Base-by-base conservation (phyloP, 2,329 filamentous ascomycete species). In the Elsinoe fawcettii region DNA sequence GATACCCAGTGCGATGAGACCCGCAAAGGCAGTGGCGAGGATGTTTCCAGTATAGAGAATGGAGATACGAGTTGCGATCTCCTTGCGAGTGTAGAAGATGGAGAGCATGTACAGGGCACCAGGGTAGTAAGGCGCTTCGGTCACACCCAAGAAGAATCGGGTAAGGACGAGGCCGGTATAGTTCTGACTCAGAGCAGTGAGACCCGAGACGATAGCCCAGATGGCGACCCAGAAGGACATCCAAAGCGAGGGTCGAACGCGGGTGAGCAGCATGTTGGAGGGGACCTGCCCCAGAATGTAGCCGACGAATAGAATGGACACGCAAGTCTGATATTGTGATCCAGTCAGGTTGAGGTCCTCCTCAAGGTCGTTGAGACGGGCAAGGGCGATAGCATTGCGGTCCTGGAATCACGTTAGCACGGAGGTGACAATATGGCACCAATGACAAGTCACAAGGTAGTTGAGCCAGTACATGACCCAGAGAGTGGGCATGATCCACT, bases 121-220 rank as follows among this genome's bases (percentile, higher is more conserved):
- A 0, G 71, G 71, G 51, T 69, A 68, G 59, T 66, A 68, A 25
- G 65, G 63, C 18, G 71, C 71, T 5, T 72, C 81, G 1, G 83
- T 66, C 1, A 83, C 58, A 51, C 84, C 85, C 8, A 86, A 73
- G 4, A 87, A 55, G 0, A 81, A 71, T 56, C 84, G 73, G 39
- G 83, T 63, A 12, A 64, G 57, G 2, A 67, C 58, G 5, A 67
- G 58, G 14, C 64, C 64, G 2, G 44, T 63, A 36, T 64, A 66
- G 60, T 64, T 60, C 12, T 57, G 60, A 9, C 60, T 60, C 16
- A 65, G 56, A 5, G 62, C 63, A 20, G 63, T 65, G 30, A 64
- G 51, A 16, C 36, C 60, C 5, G 63, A 64, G 41, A 66, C 63
- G 18, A 63, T 53, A n/a, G 61, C 63, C 74, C 74, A 76, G 14